Conservation (phyloP, 2,329 filamentous ascomycete species). For the Incumbomyces lentus region DNA sequence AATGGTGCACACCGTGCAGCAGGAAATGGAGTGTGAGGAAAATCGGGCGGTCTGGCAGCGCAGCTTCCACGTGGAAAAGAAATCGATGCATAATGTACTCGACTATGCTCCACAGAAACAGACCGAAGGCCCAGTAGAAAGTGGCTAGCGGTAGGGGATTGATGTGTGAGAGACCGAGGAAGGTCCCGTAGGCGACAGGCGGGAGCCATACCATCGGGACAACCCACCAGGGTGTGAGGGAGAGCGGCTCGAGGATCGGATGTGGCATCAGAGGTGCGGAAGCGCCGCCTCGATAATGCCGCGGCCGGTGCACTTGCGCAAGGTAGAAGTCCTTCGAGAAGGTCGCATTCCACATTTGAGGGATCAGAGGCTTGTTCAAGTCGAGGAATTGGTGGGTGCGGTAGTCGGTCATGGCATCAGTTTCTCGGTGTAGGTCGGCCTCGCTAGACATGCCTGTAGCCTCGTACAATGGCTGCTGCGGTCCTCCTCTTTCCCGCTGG, state of each 20-base stretch:
- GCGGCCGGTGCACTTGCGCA: constrained; percentile 86
- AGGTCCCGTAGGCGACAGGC: constrained; percentile 62
- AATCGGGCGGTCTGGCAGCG: constrained; percentile 83
- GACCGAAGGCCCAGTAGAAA: constrained; percentile 58
- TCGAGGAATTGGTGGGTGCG: constrained; percentile 91
- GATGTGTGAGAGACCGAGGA: constrained; percentile 50
- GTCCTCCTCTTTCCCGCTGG: constrained; percentile 4
- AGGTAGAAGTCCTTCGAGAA: constrained; percentile 96
- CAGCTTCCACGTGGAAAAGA: constrained; percentile 88
- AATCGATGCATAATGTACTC: constrained; percentile 86
- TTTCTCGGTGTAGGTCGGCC: constrained; percentile 79
- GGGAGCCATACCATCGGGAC: constrained; percentile 79
- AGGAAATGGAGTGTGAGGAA: constrained; percentile 81
- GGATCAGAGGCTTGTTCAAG: constrained; percentile 68
- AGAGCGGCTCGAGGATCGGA: constrained; percentile 96
- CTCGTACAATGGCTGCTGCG: constrained; percentile 29
- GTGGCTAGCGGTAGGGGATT: constrained; percentile 38
- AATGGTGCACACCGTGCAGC: constrained; percentile 94
- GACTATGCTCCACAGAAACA: constrained; percentile 76
- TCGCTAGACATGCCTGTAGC: constrained; percentile 79
- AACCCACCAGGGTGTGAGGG: constrained; percentile 88
- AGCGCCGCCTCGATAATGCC: constrained; percentile 87
- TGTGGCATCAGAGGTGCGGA: constrained; percentile 83
- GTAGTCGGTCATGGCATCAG: constrained; percentile 65
- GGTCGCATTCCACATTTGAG: constrained; percentile 77